Conservation (phyloP, 257 asterid genomes). For the Solanum tarijense region DNA sequence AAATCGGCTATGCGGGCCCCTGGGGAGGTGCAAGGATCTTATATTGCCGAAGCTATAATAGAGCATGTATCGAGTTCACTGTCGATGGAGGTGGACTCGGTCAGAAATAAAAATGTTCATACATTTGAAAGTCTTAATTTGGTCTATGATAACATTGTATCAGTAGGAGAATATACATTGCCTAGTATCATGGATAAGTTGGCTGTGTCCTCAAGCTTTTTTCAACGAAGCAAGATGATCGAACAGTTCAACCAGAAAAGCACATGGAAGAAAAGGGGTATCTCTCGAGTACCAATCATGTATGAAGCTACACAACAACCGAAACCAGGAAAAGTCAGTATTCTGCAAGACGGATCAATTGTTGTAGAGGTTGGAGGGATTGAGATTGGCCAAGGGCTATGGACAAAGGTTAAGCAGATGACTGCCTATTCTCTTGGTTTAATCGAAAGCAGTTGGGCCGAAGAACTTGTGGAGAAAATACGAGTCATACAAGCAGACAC, state of each 20-base stretch:
- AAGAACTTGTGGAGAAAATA: constrained; percentile 45
- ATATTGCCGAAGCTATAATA: constrained; percentile 56
- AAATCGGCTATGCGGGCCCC: constrained; percentile 74
- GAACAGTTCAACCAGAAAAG: constrained; percentile 30
- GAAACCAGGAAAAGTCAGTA: constrained; percentile 59
- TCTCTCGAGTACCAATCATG: constrained; percentile 57
- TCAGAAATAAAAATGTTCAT: constrained; percentile 45
- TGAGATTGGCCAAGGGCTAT: constrained; percentile 75
- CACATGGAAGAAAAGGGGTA: constrained; percentile 56
- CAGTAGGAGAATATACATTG: constrained; percentile 38
- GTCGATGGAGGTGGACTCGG: constrained; percentile 35
- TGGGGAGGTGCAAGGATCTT: constrained; percentile 69
- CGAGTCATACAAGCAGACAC: constrained; percentile 70
- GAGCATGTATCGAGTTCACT: constrained; percentile 52
- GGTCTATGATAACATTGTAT: constrained; percentile 29
- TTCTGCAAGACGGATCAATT: constrained; percentile 54
- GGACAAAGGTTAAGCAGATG: constrained; percentile 67
- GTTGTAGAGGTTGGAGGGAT: constrained; percentile 79
- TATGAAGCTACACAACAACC: constrained; percentile 23
- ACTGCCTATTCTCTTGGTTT: constrained; percentile 52
- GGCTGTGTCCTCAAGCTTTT: constrained; percentile 29
- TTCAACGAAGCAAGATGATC: constrained; percentile 15
- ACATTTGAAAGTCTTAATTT: constrained; percentile 37
- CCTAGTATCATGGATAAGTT: constrained; percentile 52
- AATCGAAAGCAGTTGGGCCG: constrained; percentile 32